phyloP scores from a whole-genome alignment of 495 filamentous ascomycete species.

The Podospora pseudopauciseta region DNA sequence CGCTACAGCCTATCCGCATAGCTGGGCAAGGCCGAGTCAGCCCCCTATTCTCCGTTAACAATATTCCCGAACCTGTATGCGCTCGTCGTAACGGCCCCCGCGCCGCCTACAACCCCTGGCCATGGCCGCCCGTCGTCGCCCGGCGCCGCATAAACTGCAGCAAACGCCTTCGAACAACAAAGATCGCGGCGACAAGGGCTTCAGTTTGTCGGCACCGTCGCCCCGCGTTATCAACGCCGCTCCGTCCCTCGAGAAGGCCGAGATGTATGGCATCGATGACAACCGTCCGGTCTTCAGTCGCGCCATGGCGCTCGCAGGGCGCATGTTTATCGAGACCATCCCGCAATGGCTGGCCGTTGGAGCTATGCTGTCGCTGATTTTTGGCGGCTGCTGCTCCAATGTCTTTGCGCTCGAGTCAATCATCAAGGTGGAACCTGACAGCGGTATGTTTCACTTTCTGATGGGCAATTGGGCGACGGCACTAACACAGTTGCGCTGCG shows the following conservation, averaged over 20 bases:
- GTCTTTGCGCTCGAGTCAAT: slow-evolving; percentile 96
- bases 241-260: slow-evolving; percentile 53
- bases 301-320: slow-evolving; percentile 51
- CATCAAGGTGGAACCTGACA: slow-evolving; percentile 73
- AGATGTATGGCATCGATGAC: slow-evolving; percentile 55
- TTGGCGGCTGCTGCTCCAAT: slow-evolving; percentile 97
- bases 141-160: slow-evolving; percentile 35
- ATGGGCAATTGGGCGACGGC: neutral
- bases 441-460: slow-evolving; percentile 43
- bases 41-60: slow-evolving; percentile 2
- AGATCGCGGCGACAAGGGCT: slow-evolving; percentile 34
- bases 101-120: slow-evolving; percentile 22
- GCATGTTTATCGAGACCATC: slow-evolving; percentile 58
- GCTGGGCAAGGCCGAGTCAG: neutral
- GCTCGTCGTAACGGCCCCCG: slow-evolving; percentile 19
- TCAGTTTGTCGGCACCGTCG: slow-evolving; percentile 30
- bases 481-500: neutral
- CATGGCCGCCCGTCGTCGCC: slow-evolving; percentile 36
- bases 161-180: slow-evolving; percentile 31
- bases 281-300: slow-evolving; percentile 50
- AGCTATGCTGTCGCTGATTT: slow-evolving; percentile 81
- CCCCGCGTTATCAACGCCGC: slow-evolving; percentile 53
- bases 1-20: neutral
- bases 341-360: slow-evolving; percentile 64
- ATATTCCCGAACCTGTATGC: slow-evolving; percentile 17